phyloP scores from a whole-genome alignment of 805 yeast species.

The Monosporozyma servazzii region DNA sequence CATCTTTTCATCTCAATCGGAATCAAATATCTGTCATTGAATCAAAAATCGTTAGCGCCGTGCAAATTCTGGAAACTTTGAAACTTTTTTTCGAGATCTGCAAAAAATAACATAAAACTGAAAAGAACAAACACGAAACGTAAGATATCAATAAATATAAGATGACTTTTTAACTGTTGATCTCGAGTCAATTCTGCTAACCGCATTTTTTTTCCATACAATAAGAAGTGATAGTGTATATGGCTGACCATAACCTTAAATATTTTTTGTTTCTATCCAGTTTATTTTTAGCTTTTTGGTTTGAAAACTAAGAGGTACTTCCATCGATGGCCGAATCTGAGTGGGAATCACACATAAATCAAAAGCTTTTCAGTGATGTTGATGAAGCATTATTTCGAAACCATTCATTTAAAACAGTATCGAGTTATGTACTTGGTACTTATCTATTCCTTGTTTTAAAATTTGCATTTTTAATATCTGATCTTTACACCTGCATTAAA shows the following conservation, averaged over 20 bases:
- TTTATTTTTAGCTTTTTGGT: background rate
- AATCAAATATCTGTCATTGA: background rate
- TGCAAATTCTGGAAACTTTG: background rate
- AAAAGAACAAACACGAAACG: background rate
- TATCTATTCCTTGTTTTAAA: constrained; percentile 36
- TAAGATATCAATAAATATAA: background rate
- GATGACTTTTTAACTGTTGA: background rate
- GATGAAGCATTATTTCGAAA: constrained; percentile 18
- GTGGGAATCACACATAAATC: constrained; percentile 20
- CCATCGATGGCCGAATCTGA: constrained; percentile 20
- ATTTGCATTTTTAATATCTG: constrained; percentile 51
- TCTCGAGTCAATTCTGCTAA: background rate
- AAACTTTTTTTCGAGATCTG: background rate
- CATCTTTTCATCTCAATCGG: background rate
- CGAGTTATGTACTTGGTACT: constrained; percentile 15
- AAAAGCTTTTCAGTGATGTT: constrained; percentile 21
- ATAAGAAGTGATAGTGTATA: background rate
- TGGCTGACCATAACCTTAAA: background rate
- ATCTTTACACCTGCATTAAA: constrained; percentile 68
- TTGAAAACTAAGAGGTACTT: background rate
- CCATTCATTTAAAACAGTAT: constrained; percentile 14
- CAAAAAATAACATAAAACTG: background rate
- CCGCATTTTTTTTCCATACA: background rate
- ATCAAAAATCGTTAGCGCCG: background rate
- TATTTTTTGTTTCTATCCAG: background rate